Evolutionary conservation across 768 basidiomycete species (phyloP).

Genomic region (Kockovaella imperatae): DNA sequence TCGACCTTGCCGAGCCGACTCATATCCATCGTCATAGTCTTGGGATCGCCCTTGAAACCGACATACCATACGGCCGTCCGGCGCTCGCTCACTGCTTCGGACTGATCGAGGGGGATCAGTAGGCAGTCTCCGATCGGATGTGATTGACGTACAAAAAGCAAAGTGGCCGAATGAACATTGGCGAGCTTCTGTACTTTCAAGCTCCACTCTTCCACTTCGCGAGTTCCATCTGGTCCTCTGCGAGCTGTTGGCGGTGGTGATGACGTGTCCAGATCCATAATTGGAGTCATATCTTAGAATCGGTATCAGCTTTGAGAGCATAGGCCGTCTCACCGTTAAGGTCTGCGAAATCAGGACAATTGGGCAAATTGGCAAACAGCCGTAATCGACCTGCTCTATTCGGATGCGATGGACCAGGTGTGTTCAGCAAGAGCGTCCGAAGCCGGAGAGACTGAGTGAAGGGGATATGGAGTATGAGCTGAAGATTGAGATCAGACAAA

Average conservation of each 20-base stretch:
- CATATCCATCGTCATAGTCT: constrained; percentile 33
- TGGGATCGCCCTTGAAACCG: constrained; percentile 39
- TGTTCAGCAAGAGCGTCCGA: constrained; percentile 38
- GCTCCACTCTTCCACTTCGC: constrained; percentile 43
- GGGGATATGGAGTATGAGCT: constrained; percentile 44
- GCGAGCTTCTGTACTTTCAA: constrained; percentile 44
- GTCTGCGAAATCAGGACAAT: constrained; percentile 40
- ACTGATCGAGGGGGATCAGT: constrained; percentile 4
- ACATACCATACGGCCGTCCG: constrained; percentile 28
- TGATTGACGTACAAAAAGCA: constrained; percentile 36
- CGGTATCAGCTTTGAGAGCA: too few relatives aligned
- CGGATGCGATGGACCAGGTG: constrained; percentile 37
- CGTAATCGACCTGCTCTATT: constrained; percentile 34
- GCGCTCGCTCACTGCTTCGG: constrained; percentile 22
- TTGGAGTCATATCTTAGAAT: constrained; percentile 17
- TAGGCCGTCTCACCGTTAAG: too few relatives aligned
- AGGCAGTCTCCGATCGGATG: neutral
- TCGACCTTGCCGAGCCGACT: constrained; percentile 60
- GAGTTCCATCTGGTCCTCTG: constrained; percentile 25
- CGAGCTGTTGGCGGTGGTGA: constrained; percentile 10
- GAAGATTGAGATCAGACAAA: neutral
- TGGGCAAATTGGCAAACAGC: constrained; percentile 35
- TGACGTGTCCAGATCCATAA: constrained; percentile 38
- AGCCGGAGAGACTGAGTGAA: constrained; percentile 41
- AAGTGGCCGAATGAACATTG: constrained; percentile 37